phyloP scores from a whole-genome alignment of 768 basidiomycete species.

The Panellus pusillus region DNA sequence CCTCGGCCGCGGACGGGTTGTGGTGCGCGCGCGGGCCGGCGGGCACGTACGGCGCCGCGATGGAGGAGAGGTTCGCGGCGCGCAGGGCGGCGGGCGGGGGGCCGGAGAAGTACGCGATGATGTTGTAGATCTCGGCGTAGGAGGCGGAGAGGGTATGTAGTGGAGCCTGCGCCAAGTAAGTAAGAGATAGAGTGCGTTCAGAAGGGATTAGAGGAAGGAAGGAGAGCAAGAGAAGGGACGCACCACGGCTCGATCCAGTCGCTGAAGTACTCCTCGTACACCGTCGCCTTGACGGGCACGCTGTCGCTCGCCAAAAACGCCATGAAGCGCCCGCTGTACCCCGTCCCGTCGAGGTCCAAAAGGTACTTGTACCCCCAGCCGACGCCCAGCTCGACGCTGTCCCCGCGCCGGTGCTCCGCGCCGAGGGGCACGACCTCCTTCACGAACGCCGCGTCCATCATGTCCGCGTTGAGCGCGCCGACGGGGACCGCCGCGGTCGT shows the following conservation, averaged over 20 bases:
- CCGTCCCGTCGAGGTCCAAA: conserved; percentile 92
- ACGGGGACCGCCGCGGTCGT: conserved; percentile 62
- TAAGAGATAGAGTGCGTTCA: neutral
- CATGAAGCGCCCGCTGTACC: conserved; percentile 90
- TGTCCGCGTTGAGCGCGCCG: conserved; percentile 64
- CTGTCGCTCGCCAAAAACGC: conserved; percentile 84
- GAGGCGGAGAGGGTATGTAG: conserved; percentile 84
- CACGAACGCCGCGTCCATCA: conserved; percentile 89
- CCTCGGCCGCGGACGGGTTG: neutral
- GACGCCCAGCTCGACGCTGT: conserved; percentile 76
- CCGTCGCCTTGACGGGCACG: conserved; percentile 85
- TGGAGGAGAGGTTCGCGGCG: conserved; percentile 48
- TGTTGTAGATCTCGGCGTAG: conserved; percentile 92
- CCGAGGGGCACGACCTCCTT: conserved; percentile 69
- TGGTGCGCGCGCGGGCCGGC: conserved; percentile 14
- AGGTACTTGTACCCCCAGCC: conserved; percentile 95
- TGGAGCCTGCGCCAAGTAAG: conserved; percentile 65
- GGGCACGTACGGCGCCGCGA: conserved; percentile 27
- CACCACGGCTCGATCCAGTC: conserved; percentile 92
- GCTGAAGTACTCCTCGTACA: conserved; percentile 88
- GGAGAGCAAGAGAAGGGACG: conserved; percentile 10
- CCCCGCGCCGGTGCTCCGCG: conserved; percentile 64
- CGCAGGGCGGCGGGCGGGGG: conserved; percentile 60
- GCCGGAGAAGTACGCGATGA: conserved; percentile 92
- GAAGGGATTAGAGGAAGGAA: no score